Evolutionary conservation across 2,329 filamentous ascomycete species (phyloP).

Genomic region (Penicillium thymicola): DNA sequence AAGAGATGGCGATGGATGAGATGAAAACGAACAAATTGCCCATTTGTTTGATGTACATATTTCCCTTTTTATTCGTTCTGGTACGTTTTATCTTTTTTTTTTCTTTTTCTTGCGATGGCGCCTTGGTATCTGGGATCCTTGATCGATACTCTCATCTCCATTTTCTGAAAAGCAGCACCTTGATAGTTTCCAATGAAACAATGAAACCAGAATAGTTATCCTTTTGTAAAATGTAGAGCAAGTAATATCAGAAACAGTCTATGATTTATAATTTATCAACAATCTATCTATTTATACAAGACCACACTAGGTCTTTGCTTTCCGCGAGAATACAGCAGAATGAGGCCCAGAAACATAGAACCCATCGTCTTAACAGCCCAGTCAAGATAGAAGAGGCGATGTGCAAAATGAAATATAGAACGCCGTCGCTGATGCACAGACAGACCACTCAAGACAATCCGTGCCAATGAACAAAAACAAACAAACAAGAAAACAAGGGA

Average conservation of each 20-base stretch:
- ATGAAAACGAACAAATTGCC: conserved; percentile 21
- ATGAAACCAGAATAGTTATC: conserved; percentile 16
- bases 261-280: conserved; percentile 8
- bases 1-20: conserved; percentile 2
- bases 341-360: background rate
- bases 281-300: conserved; percentile 20
- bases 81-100: conserved; percentile 12
- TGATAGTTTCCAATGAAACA: conserved; percentile 27
- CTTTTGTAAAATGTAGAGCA: background rate
- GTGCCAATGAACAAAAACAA: conserved; percentile 12
- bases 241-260: background rate
- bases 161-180: conserved; percentile 18
- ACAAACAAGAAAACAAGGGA: conserved; percentile 3
- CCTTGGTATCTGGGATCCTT: conserved; percentile 23
- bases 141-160: conserved; percentile 21
- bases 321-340: background rate
- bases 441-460: conserved; percentile 19
- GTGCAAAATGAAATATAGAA: conserved; percentile 14
- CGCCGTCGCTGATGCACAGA: conserved; percentile 33
- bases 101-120: conserved; percentile 22
- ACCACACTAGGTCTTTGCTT: background rate
- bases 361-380: background rate
- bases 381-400: background rate
- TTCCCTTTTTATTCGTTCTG: conserved; percentile 7
- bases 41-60: conserved; percentile 30